These are phyloP conservation scores for Cordyceps cateniannulata DNA, from an alignment of 2,329 filamentous ascomycete genomes.

Conservation along the genomic window DNA sequence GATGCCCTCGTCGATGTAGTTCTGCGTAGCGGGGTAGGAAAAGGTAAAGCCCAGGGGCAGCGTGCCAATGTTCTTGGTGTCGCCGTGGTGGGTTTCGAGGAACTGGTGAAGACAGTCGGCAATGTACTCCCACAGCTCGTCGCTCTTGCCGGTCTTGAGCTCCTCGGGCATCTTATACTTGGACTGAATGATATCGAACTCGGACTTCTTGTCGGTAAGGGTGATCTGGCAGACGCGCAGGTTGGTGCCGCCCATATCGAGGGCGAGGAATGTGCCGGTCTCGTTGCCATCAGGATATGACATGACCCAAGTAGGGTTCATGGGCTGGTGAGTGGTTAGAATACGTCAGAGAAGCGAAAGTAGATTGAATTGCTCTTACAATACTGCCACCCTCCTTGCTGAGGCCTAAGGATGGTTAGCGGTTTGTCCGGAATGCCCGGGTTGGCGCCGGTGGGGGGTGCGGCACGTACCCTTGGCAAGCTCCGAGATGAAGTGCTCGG, in stretches of 20 bases:
- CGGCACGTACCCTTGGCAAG: constrained; percentile 65
- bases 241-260: constrained; percentile 97
- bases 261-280: constrained; percentile 77
- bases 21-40: constrained; percentile 88
- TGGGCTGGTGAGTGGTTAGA: constrained; percentile 56
- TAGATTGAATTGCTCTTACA: constrained; percentile 47
- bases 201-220: constrained; percentile 77
- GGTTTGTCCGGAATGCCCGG: background rate
- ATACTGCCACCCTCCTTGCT: constrained; percentile 87
- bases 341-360: background rate
- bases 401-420: constrained; percentile 49
- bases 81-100: constrained; percentile 75
- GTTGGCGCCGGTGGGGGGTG: background rate
- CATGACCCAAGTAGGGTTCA: constrained; percentile 98
- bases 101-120: constrained; percentile 90
- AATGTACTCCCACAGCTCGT: constrained; percentile 92
- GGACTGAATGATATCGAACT: constrained; percentile 91
- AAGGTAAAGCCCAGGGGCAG: constrained; percentile 91
- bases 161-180: constrained; percentile 95
- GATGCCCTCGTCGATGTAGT: constrained; percentile 87
- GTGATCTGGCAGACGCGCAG: constrained; percentile 90
- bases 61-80: constrained; percentile 53
- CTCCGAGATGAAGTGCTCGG: constrained; percentile 82
- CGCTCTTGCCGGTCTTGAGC: constrained; percentile 75
- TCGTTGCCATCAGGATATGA: constrained; percentile 80